Evolutionary conservation across 768 basidiomycete genomes (phyloP), one percentile per base, ranked within the genome.

Genomic region (Lactarius hengduanensis): DNA sequence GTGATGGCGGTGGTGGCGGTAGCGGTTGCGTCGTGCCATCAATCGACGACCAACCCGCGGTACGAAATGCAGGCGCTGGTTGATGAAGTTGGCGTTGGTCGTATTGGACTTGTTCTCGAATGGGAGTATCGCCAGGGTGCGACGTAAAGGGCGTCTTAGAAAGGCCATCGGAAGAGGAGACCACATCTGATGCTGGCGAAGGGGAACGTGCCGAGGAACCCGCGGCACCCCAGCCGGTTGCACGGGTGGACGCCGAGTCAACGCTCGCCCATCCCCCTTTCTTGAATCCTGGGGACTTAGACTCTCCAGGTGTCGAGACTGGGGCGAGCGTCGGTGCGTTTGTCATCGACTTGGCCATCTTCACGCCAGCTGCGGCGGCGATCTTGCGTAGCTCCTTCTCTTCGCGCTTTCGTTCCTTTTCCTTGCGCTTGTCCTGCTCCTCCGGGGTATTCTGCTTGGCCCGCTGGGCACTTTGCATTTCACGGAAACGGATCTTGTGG

Each of bases 301-400:
- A 50, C 22, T 65, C 62, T 41, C 65, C 57, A 7, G 70, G 43
- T 5, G 71, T 56, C 38, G 73, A 47, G 22, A 66, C 59, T 13
- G 61, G 62, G 5, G 69, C 61, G 30, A 64, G 62, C 38, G 71
- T 63, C 26, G 72, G 58, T 77, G 74, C 22, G 65, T 72, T 64
- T 66, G 76, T 70, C 50, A 76, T 65, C 7, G 36, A 75, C 76
- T 70, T 76, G 69, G 63, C 63, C 61, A 93, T 85, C 76, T 83
- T 90, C 73, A 94, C 85, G 4, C 92, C 92, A 45, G 84, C 86
- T 0, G 92, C 92, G 59, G 86, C 89, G 8, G 92, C 92, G 36
- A 93, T 85, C 75, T 92, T 92, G 64, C 90, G 80, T 30, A 94
- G 80, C 72, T 93, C 91, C 74, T 89, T 92, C 75, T 93, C 91